phyloP scores from a whole-genome alignment of 2,329 filamentous ascomycete species.

The Didymella segeticola region DNA sequence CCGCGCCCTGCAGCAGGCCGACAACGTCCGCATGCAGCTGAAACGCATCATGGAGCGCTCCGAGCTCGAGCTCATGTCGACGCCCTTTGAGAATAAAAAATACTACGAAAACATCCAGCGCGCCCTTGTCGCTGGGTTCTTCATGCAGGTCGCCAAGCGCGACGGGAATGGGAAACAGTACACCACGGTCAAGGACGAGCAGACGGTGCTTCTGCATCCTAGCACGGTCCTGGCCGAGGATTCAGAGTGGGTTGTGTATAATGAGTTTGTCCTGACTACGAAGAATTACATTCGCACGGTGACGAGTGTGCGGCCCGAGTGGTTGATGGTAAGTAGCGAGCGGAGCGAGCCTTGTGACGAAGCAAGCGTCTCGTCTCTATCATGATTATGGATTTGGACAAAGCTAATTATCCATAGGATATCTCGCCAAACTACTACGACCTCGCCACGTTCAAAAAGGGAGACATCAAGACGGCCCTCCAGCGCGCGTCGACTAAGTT shows the following conservation, averaged over 20 bases:
- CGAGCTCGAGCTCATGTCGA: constrained; percentile 84
- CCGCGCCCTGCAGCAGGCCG: constrained; percentile 86
- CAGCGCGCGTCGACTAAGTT: constrained; percentile 63
- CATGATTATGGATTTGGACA: too few relatives aligned
- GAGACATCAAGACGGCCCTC: constrained; percentile 77
- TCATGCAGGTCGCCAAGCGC: constrained; percentile 99
- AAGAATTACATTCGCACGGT: constrained; percentile 98
- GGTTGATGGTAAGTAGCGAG: constrained; percentile 81
- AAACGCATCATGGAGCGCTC: constrained; percentile 97
- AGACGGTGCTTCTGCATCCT: constrained; percentile 90
- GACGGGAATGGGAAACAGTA: constrained; percentile 89
- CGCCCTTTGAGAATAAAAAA: constrained; percentile 90
- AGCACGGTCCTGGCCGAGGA: constrained; percentile 88
- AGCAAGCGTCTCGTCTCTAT: too few relatives aligned
- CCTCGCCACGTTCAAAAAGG: constrained; percentile 78
- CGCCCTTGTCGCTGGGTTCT: constrained; percentile 92
- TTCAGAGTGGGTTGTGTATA: constrained; percentile 96
- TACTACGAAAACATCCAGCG: constrained; percentile 98
- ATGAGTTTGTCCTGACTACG: constrained; percentile 96
- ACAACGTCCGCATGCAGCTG: constrained; percentile 90
- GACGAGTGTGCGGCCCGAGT: constrained; percentile 89
- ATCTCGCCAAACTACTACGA: constrained; percentile 95
- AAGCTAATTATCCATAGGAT: constrained; percentile 66
- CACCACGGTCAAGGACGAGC: constrained; percentile 94
- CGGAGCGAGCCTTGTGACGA: too few relatives aligned